Evolutionary conservation across 164 flowering plant species (phyloP).

Genomic region (Vitis vinifera): ASM3070453v1 NC_081821.1:11750001-11750500

Average conservation of each 20-base stretch:
- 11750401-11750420: conserved; percentile 57
- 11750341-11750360: neutral
- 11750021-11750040: neutral
- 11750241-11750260: neutral
- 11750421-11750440: conserved; percentile 75
- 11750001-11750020: neutral
- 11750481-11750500: conserved; percentile 4
- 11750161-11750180: neutral
- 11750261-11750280: conserved; percentile 2
- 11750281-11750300: neutral
- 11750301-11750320: neutral
- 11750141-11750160: neutral
- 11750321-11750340: neutral
- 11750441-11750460: conserved; percentile 73
- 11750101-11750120: neutral
- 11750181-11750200: neutral
- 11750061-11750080: neutral
- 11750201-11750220: neutral
- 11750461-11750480: conserved; percentile 71
- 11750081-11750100: too few species aligned
- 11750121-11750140: neutral
- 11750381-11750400: conserved; percentile 27
- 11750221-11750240: neutral
- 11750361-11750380: neutral
- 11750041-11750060: neutral